Evolutionary conservation across 148 eudicot species (phyloP).

Genomic region (Drosera capensis): DNA sequence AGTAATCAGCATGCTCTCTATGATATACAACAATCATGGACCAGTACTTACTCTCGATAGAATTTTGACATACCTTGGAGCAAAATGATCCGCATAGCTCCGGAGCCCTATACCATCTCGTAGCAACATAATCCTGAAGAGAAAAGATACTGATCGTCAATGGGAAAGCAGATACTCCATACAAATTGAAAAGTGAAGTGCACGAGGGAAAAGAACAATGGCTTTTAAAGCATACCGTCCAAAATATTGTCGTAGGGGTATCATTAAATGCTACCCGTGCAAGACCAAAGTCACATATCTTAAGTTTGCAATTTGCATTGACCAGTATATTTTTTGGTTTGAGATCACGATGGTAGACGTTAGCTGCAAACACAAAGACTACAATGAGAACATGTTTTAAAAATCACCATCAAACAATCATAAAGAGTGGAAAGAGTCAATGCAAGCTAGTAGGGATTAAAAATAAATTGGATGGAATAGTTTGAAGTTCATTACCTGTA

Average conservation of each 20-base stretch:
- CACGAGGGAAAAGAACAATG: too few relatives aligned
- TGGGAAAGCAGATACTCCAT: too few relatives aligned
- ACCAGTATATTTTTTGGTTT: slow-evolving; percentile 91
- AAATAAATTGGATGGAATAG: not conserved
- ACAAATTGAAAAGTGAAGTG: too few relatives aligned
- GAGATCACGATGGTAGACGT: slow-evolving; percentile 89
- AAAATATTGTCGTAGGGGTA: slow-evolving; percentile 62
- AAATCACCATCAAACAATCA: not conserved
- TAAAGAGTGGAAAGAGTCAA: not conserved
- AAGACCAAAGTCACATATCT: slow-evolving; percentile 86
- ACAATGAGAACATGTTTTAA: too few relatives aligned
- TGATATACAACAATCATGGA: too few relatives aligned
- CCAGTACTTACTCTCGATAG: too few relatives aligned
- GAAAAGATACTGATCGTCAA: too few relatives aligned
- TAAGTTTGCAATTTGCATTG: slow-evolving; percentile 87
- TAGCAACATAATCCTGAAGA: too few relatives aligned
- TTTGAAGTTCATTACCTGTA: slow-evolving; percentile 32
- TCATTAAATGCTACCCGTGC: slow-evolving; percentile 91
- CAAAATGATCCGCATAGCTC: too few relatives aligned
- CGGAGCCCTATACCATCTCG: too few relatives aligned
- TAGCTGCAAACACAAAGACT: slow-evolving; percentile 41
- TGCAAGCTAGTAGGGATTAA: not conserved
- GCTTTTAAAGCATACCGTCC: slow-evolving; percentile 81
- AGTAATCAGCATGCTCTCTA: too few relatives aligned
- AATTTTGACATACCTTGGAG: too few relatives aligned